Conservation (phyloP, 257 asterid species). For the Thymus mandschuricus region DNA sequence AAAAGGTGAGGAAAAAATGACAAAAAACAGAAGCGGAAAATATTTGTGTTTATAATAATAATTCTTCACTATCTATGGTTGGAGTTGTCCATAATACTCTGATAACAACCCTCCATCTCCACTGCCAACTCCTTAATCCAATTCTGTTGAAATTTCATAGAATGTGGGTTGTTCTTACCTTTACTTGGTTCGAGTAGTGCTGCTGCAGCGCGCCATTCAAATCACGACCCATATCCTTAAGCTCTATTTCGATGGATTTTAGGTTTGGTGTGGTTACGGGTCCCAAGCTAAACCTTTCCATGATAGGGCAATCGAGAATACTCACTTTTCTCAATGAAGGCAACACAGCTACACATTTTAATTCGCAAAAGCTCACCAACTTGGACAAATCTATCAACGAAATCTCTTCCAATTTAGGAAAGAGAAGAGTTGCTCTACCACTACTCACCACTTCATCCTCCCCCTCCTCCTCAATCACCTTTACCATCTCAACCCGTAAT, state of each 20-base stretch:
- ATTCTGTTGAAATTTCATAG: no score
- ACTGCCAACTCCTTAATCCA: no score
- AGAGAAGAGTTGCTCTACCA: background rate
- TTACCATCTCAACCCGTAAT: background rate
- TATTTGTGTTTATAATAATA: no score
- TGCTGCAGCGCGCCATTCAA: background rate
- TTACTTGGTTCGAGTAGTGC: background rate
- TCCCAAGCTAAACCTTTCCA: background rate
- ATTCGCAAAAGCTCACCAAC: background rate
- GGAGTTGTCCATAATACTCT: no score
- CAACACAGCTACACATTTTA: background rate
- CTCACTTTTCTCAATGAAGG: background rate
- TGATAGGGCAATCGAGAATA: background rate
- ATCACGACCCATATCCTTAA: background rate
- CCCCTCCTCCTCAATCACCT: background rate
- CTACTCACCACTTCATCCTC: background rate
- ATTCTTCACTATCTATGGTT: no score
- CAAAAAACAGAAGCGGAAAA: no score
- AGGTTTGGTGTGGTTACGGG: background rate
- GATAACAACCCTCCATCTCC: no score
- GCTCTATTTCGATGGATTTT: no score
- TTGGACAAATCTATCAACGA: background rate
- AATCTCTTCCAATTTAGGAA: background rate
- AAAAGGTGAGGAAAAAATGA: slow-evolving; percentile 14
- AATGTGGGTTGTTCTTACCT: background rate